Evolutionary conservation across 2,329 filamentous ascomycete species (phyloP), one percentile per base, ranked within the genome.

Genomic region (Fusarium coicis): DNA sequence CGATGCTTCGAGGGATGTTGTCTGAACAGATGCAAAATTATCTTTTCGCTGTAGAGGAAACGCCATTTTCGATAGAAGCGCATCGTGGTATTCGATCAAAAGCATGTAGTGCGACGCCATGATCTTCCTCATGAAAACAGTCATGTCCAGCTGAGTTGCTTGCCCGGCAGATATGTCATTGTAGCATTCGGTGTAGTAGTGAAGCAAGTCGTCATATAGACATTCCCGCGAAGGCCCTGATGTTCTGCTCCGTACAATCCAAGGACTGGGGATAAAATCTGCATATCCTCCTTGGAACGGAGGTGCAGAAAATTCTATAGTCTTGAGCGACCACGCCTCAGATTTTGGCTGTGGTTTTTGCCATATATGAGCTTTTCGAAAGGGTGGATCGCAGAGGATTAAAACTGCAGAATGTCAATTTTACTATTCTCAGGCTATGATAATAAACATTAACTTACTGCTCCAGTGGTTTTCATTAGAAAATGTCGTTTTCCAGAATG

Each of bases 11-110:
- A 61, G 54, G 39, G 54, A 63, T 26, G 42, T 61, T 40, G 54
- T 60, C 37, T 63, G 28, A 18, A 47, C 55, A 40, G 43, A 60
- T 11, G 54, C 54, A 26, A 60, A 63, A 37, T 63, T 60, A 28
- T 63, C 60, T 47, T 63, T 63, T 23, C 42, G 54, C 34, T 63
- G 54, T 5, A 60, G 28, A 26, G 54, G 59, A 34, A 60, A 63
- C 28, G 42, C 42, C 28, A 63, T 63, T 12, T 54, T 47, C 37
- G 39, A 59, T 12, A 63, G n/a, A 37, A 63, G 53, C n/a, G 53
- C 54, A n/a, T 63, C 50, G 37, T 61, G 58, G 21, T 61, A 61
- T 37, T 62, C 54, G 28, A 63, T 47, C 32, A 60, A 19, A 26
- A 60, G 54, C 42, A 47, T 32, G 23, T 60, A 61, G 8, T 63